These are phyloP conservation scores for Cutaneotrichosporon spelunceum DNA, from an alignment of 1,284 basidiomycete genomes.

Conservation along the genomic window DNA sequence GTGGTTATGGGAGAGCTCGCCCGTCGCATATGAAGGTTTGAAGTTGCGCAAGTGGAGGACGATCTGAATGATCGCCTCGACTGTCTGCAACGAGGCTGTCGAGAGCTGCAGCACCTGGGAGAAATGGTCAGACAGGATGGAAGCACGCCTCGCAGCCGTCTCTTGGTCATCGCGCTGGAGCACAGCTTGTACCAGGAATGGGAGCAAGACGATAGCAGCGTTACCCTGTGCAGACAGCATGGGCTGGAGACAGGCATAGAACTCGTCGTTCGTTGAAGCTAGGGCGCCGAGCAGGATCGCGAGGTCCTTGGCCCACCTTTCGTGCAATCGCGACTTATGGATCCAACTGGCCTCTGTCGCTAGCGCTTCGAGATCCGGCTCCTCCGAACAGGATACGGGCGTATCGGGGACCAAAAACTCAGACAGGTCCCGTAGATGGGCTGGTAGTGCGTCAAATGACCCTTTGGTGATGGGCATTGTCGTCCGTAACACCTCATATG, in stretches of 20 bases:
- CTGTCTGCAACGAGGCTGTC: conserved; percentile 22
- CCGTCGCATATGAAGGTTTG: conserved; percentile 51
- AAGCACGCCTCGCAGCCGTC: conserved; percentile 5
- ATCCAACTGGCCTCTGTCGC: conserved; percentile 22
- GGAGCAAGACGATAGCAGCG: conserved; percentile 66
- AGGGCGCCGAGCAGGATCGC: conserved; percentile 62
- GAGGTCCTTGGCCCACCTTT: conserved; percentile 64
- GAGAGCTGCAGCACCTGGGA: conserved; percentile 44
- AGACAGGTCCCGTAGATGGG: conserved; percentile 9
- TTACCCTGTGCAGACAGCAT: conserved; percentile 59
- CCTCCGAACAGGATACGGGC: not conserved
- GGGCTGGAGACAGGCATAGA: conserved; percentile 66
- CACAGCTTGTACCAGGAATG: conserved; percentile 68
- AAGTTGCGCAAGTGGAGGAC: conserved; percentile 79
- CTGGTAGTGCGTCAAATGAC: conserved; percentile 8
- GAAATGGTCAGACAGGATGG: conserved; percentile 63
- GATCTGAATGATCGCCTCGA: conserved; percentile 65
- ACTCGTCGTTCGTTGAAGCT: conserved; percentile 58
- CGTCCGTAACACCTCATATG: conserved; percentile 26
- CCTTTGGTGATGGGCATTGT: conserved; percentile 11
- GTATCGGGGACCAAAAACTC: conserved; percentile 13
- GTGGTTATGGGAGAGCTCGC: conserved; percentile 66
- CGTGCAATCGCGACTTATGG: conserved; percentile 16
- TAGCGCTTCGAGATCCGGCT: conserved; percentile 3
- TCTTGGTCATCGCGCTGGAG: conserved; percentile 51